Evolutionary conservation across 495 filamentous ascomycete species (phyloP).

Genomic region (Neurospora africana): DNA sequence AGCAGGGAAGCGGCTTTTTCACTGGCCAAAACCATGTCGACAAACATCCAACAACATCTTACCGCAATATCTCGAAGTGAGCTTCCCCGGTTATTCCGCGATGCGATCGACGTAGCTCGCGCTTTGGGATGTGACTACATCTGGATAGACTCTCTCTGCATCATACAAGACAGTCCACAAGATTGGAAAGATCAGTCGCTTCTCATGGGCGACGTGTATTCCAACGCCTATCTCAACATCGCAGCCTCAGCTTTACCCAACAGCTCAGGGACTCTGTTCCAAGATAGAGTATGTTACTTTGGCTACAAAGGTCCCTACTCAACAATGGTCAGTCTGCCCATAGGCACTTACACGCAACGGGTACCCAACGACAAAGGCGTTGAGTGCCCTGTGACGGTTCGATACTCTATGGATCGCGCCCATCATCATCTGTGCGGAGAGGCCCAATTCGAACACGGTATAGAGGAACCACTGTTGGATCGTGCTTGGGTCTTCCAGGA

Average conservation of each 20-base stretch:
- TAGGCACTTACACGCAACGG: neutral
- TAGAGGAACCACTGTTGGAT: neutral
- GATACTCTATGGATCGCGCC: neutral
- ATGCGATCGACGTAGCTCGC: neutral
- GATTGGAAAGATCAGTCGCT: neutral
- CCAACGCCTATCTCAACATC: neutral
- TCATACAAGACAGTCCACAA: neutral
- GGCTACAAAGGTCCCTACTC: neutral
- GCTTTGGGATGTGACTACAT: neutral
- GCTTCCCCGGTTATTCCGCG: neutral
- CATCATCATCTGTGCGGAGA: neutral
- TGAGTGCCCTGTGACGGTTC: neutral
- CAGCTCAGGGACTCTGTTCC: neutral
- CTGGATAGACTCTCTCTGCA: too few relatives aligned
- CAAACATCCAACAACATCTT: neutral
- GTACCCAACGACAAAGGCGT: neutral
- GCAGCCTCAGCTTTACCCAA: neutral
- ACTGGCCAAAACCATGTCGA: neutral
- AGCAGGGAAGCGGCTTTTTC: neutral
- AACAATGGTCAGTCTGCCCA: too few relatives aligned
- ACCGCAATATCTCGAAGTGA: neutral
- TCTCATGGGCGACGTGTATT: neutral
- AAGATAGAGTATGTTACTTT: neutral
- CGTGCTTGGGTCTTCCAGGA: neutral
- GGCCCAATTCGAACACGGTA: fast-evolving